These are phyloP conservation scores for Scedosporium apiospermum DNA, from an alignment of 2,329 filamentous ascomycete genomes.

Conservation along the genomic window DNA sequence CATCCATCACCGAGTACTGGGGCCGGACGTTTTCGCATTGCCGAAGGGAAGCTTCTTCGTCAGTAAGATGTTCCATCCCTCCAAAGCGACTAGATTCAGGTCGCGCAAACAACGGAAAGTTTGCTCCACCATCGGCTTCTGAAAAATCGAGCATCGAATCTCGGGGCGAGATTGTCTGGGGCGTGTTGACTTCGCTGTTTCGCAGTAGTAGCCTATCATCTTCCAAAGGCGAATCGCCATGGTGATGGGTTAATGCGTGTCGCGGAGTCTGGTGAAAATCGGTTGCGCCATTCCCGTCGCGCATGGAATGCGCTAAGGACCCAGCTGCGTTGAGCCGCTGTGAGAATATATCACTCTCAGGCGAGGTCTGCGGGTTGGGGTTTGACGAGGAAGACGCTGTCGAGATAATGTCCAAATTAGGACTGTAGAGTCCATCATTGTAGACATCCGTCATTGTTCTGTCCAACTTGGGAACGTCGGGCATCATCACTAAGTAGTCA, in stretches of 20 bases:
- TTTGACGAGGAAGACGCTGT: constrained; percentile 31
- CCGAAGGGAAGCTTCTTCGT: not conserved
- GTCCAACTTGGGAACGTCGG: constrained; percentile 63
- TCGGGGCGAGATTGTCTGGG: constrained; percentile 92
- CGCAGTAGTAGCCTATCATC: constrained; percentile 23
- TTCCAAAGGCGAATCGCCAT: not conserved
- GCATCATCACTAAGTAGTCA: not conserved
- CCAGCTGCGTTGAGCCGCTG: constrained; percentile 65
- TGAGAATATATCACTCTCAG: constrained; percentile 54
- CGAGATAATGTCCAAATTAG: constrained; percentile 48
- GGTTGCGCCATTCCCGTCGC: not conserved
- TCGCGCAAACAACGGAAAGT: constrained; percentile 65
- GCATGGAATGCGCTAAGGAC: not conserved
- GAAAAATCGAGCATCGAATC: constrained; percentile 82
- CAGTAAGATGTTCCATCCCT: not conserved
- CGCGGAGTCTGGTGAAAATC: not conserved
- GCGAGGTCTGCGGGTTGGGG: constrained; percentile 32
- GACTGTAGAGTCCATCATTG: constrained; percentile 76
- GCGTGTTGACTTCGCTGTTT: constrained; percentile 28
- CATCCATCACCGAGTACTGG: not conserved
- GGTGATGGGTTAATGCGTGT: not conserved
- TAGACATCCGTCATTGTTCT: constrained; percentile 81
- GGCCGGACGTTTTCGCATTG: not conserved
- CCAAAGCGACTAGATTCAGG: constrained; percentile 37
- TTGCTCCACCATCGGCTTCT: constrained; percentile 60